phyloP scores from a whole-genome alignment of 2,329 filamentous ascomycete species.

The Colletotrichum lindemuthianum region DNA sequence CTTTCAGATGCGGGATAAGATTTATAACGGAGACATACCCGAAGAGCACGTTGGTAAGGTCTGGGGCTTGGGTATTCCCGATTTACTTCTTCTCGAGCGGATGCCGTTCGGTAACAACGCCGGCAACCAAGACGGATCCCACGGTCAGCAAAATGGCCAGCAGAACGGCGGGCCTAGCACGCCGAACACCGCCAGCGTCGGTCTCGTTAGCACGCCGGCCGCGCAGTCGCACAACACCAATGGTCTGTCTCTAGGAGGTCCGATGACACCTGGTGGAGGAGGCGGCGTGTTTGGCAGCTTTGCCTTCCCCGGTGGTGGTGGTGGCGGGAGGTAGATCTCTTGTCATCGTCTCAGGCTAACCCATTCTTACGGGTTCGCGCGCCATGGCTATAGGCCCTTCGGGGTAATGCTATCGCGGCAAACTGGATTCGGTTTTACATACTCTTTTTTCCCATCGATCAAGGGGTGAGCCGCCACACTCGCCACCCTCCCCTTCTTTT shows the following conservation, averaged over 20 bases:
- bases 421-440: slow-evolving; percentile 25
- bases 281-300: slow-evolving; percentile 82
- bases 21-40: slow-evolving; percentile 85
- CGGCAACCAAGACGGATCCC: slow-evolving; percentile 46
- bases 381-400: slow-evolving; percentile 25
- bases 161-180: slow-evolving; percentile 67
- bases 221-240: slow-evolving; percentile 65
- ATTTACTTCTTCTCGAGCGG: slow-evolving; percentile 57
- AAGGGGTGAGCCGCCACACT: neutral
- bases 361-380: too few species aligned
- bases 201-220: slow-evolving; percentile 59
- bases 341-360: too few species aligned
- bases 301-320: slow-evolving; percentile 49
- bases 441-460: slow-evolving; percentile 12
- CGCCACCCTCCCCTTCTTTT: too few species aligned
- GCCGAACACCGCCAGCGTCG: slow-evolving; percentile 72
- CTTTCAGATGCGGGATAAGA: slow-evolving; percentile 89
- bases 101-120: slow-evolving; percentile 47
- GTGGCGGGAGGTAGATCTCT: too few species aligned
- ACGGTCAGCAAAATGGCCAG: slow-evolving; percentile 47
- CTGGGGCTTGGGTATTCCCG: slow-evolving; percentile 86
- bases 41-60: slow-evolving; percentile 89
- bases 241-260: slow-evolving; percentile 65
- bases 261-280: slow-evolving; percentile 81
- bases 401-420: neutral